These are phyloP conservation scores for Monosporascus sp. DNA, from an alignment of 2,329 filamentous ascomycete genomes.

Conservation along the genomic window DNA sequence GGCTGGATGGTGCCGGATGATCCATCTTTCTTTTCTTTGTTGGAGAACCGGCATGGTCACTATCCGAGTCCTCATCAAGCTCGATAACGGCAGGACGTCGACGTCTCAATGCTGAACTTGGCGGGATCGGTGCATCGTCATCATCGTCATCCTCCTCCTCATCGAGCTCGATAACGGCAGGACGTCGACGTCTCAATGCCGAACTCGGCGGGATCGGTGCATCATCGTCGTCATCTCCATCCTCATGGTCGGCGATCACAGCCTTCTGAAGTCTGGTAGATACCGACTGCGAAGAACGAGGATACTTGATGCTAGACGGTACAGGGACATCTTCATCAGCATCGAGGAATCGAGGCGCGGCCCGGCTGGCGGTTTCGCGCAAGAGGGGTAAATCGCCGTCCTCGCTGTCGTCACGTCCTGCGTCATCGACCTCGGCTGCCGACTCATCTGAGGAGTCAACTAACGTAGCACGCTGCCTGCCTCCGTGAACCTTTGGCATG, in stretches of 20 bases:
- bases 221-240: conserved; percentile 8
- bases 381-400: conserved; percentile 13
- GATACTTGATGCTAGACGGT: conserved; percentile 2
- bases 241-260: conserved; percentile 17
- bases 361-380: conserved; percentile 3
- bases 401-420: conserved; percentile 15
- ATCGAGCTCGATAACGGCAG: background rate
- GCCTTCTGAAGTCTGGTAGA: conserved; percentile 20
- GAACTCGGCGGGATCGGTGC: conserved; percentile 5
- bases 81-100: conserved; percentile 12
- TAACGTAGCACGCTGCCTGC: conserved; percentile 1
- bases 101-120: conserved; percentile 7
- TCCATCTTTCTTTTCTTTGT: conserved; percentile 22
- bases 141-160: conserved; percentile 10
- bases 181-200: conserved; percentile 8
- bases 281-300: conserved; percentile 25
- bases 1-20: conserved; percentile 2
- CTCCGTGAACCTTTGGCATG: conserved; percentile 18
- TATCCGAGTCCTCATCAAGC: conserved; percentile 18
- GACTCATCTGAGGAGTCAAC: conserved; percentile 22
- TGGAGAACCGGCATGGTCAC: conserved; percentile 18
- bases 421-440: conserved; percentile 15
- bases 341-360: background rate
- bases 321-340: conserved; percentile 6
- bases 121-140: conserved; percentile 8